Base-by-base conservation (phyloP, 371 early-diverging fungal genomes). In the Syncephalis plumigaleata region DNA sequence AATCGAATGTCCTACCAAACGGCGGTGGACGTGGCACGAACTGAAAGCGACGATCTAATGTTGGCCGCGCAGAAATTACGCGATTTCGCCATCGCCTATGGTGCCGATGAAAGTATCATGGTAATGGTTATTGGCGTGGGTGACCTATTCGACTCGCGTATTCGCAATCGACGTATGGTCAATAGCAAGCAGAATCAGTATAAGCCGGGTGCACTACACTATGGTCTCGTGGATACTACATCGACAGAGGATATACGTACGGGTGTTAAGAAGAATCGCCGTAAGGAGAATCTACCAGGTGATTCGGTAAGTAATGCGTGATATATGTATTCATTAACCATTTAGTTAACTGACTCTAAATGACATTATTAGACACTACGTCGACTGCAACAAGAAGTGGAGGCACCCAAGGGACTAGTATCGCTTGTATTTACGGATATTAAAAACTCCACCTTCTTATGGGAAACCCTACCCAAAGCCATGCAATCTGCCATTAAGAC, bases 401-500 rank as follows among this genome's bases (percentile, higher is more conserved):
- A 78, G 13, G 87, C 91, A n/a, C 94, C 94, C 0, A 69, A 73
- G 0, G 89, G 88, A 24, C 73, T 79, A 50, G 73, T 91, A 5
- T 87, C 87, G 0, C 65, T 95, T 46, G 91, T 91, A 8, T 95
- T 95, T 58, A 95, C 96, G 0, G 96, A 95, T 59, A 90, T 93
- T 58, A 88, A 88, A n/a, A 86, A 84, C 62, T 93, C 93, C 7
- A 95, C 96, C 0, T 65, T 73, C 9, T 69, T 91, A n/a, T 95
- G 95, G 95, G 89, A 91, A 55, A 85, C 72, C 9, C 73, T 81
- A 44, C 80, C 82, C 1, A 72, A 73, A 20, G 84, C 85, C 3
- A 95, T 95, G 95, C 73, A 81, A 40, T 70, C 75, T 18, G 87
- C 93, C 4, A 84, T 90, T 60, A 83, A 85, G 59, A 76, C 79